Conservation (phyloP, 345 rosid genomes). For the Schrenkiella parvula region DNA sequence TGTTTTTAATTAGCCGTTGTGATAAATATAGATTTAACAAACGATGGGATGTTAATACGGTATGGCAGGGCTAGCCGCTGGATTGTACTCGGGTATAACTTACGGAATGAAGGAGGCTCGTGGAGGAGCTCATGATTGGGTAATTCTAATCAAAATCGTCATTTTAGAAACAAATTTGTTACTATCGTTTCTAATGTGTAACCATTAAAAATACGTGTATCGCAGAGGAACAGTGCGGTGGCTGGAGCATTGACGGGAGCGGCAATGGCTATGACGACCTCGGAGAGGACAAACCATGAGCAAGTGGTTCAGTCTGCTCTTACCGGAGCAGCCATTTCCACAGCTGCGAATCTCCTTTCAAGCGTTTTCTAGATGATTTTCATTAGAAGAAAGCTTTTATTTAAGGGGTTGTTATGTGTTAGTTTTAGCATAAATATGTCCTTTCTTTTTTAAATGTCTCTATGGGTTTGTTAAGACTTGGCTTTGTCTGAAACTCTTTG, state of each 20-base stretch:
- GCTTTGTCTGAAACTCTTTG: slow-evolving; percentile 8
- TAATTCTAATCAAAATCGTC: slow-evolving; percentile 25
- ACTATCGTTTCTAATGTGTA: background rate
- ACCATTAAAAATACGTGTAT: background rate
- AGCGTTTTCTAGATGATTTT: slow-evolving; percentile 47
- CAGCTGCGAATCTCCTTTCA: slow-evolving; percentile 77
- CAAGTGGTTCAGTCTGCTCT: slow-evolving; percentile 81
- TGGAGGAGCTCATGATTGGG: slow-evolving; percentile 89
- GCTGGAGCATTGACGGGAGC: slow-evolving; percentile 92
- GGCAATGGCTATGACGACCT: slow-evolving; percentile 67
- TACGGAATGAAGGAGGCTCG: slow-evolving; percentile 87
- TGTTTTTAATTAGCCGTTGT: background rate
- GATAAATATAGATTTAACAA: background rate
- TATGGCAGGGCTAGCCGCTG: slow-evolving; percentile 77
- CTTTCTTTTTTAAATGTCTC: background rate
- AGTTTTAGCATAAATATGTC: background rate
- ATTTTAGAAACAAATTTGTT: background rate
- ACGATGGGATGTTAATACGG: background rate
- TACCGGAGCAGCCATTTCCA: slow-evolving; percentile 87
- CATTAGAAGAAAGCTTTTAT: background rate
- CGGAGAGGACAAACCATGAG: slow-evolving; percentile 65
- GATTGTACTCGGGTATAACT: slow-evolving; percentile 79
- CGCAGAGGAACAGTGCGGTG: slow-evolving; percentile 80
- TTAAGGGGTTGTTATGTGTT: background rate
- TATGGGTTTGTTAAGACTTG: background rate